Conservation (phyloP, 2,329 filamentous ascomycete genomes). For the Berkeleyomyces rouxiae region DNA sequence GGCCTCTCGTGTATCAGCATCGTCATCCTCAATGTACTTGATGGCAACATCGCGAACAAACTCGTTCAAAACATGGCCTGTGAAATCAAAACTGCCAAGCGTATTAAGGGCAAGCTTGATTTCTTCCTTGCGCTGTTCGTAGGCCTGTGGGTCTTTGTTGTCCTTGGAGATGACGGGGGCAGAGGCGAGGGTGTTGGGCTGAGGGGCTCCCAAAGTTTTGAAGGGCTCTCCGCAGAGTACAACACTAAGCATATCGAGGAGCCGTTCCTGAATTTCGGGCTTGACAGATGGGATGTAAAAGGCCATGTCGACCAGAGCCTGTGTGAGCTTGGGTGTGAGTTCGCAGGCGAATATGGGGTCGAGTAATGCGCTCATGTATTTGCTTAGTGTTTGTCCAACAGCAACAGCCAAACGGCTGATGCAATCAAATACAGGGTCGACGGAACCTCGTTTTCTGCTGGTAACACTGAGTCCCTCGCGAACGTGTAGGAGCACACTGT, state of each 20-base stretch:
- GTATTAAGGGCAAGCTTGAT: slow-evolving; percentile 89
- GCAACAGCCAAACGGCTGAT: slow-evolving; percentile 92
- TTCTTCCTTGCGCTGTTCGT: slow-evolving; percentile 66
- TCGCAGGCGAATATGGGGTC: slow-evolving; percentile 97
- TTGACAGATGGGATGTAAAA: slow-evolving; percentile 96
- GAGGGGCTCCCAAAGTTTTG: slow-evolving; percentile 77
- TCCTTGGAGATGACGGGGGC: slow-evolving; percentile 77
- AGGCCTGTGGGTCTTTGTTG: slow-evolving; percentile 65
- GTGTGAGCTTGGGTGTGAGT: slow-evolving; percentile 79
- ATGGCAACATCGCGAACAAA: slow-evolving; percentile 97
- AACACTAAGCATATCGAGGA: slow-evolving; percentile 87
- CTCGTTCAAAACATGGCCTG: slow-evolving; percentile 79
- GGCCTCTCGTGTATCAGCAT: slow-evolving; percentile 80
- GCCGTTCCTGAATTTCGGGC: slow-evolving; percentile 76
- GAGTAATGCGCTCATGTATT: slow-evolving; percentile 90
- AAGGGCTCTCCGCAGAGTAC: slow-evolving; percentile 88
- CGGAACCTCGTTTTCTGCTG: slow-evolving; percentile 46
- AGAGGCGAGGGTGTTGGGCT: slow-evolving; percentile 60
- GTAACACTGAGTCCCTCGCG: slow-evolving; percentile 75
- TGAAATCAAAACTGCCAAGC: slow-evolving; percentile 94
- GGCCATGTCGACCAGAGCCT: slow-evolving; percentile 94
- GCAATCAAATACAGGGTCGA: slow-evolving; percentile 83
- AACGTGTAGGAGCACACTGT: slow-evolving; percentile 85
- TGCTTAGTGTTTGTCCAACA: slow-evolving; percentile 90
- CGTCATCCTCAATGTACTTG: slow-evolving; percentile 93